phyloP scores from a whole-genome alignment of 2,329 filamentous ascomycete genomes.

The Beauveria caledonica region DNA sequence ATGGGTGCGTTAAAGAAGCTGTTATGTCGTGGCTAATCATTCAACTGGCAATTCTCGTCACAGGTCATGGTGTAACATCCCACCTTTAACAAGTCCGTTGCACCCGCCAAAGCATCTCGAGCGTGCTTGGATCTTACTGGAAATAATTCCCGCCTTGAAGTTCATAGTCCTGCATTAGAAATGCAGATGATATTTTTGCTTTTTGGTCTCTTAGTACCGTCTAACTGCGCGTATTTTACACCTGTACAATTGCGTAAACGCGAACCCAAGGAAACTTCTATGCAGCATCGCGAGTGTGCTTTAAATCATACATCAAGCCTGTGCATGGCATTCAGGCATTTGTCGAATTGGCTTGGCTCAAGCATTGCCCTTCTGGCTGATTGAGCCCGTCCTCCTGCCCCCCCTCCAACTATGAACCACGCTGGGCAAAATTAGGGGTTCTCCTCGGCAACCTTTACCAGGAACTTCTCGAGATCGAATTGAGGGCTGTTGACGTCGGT shows the following conservation, averaged over 20 bases:
- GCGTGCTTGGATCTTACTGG: not conserved
- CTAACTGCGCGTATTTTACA: slow-evolving; percentile 47
- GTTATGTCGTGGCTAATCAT: not conserved
- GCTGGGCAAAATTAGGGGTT: slow-evolving; percentile 34
- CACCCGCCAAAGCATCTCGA: not conserved
- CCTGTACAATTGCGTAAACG: slow-evolving; percentile 40
- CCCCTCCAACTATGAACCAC: not conserved
- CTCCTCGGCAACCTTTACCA: slow-evolving; percentile 54
- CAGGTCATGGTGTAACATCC: not conserved
- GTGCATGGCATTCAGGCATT: slow-evolving; percentile 16
- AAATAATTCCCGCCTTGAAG: not conserved
- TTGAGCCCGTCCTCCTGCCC: slow-evolving; percentile 19
- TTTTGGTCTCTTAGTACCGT: slow-evolving; percentile 23
- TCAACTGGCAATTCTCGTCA: not conserved
- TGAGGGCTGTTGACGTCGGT: slow-evolving; percentile 72
- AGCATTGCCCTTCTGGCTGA: slow-evolving; percentile 5
- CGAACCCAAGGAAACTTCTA: slow-evolving; percentile 41
- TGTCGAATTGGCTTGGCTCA: slow-evolving; percentile 7
- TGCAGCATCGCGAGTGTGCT: slow-evolving; percentile 36
- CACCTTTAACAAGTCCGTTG: not conserved
- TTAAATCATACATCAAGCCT: slow-evolving; percentile 30
- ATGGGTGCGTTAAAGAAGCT: not conserved
- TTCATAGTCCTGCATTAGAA: not conserved
- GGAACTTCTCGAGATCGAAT: slow-evolving; percentile 85
- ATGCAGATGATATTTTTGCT: slow-evolving; percentile 12